Evolutionary conservation across 2,329 filamentous ascomycete genomes (phyloP).

Genomic region (Monascus ruber): DNA sequence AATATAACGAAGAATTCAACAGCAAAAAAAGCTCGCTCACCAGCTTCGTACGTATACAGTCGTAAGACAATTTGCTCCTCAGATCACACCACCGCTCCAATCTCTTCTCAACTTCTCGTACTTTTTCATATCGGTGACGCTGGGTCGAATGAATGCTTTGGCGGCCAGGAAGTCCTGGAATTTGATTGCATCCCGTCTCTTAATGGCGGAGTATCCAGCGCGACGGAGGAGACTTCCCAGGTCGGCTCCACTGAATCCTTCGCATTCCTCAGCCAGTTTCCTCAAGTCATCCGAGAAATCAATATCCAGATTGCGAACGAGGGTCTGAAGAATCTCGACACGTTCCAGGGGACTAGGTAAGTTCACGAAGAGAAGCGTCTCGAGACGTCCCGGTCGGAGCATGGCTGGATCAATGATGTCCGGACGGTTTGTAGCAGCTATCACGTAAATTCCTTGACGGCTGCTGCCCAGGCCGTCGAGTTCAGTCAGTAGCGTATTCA

Average conservation of each 20-base stretch:
- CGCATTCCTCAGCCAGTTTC: conserved; percentile 59
- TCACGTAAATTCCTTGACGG: conserved; percentile 79
- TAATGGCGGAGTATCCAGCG: conserved; percentile 47
- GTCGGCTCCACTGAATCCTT: conserved; percentile 65
- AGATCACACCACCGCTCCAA: conserved; percentile 32
- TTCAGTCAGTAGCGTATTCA: conserved; percentile 90
- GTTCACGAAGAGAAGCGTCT: conserved; percentile 80
- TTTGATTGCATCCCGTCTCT: conserved; percentile 37
- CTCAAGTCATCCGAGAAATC: conserved; percentile 46
- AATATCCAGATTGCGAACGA: conserved; percentile 41
- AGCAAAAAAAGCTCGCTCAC: neutral
- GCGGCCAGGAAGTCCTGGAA: conserved; percentile 32
- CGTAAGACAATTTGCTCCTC: neutral
- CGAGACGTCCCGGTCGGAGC: conserved; percentile 79
- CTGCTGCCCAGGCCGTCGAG: conserved; percentile 69
- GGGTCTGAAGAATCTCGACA: conserved; percentile 69
- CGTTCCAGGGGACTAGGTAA: conserved; percentile 68
- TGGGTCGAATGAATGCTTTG: conserved; percentile 31
- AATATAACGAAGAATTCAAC: neutral
- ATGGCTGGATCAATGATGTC: conserved; percentile 96
- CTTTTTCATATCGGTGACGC: conserved; percentile 46
- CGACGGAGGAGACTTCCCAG: conserved; percentile 47
- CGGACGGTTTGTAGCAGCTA: conserved; percentile 87
- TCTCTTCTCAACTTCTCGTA: conserved; percentile 45
- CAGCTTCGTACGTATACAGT: too few species aligned